Evolutionary conservation across 352 stramenopile species (phyloP), one percentile per base, ranked within the genome.

Genomic region (Phytopythium cucurbitacearum): DNA sequence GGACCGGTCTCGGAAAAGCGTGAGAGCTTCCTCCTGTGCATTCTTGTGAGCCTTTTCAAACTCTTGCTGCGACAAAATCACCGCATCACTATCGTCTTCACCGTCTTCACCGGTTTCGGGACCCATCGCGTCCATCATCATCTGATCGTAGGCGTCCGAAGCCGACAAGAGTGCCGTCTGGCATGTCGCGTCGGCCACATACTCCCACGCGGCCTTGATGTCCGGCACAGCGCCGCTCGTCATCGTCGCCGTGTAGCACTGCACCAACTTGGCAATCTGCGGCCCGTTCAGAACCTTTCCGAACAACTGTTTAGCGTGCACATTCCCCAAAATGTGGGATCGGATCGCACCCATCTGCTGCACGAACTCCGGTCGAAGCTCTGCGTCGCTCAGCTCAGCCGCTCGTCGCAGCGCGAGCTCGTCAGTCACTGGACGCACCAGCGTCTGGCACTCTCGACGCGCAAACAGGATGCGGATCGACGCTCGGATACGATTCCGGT

Each of bases 161-260:
- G 84, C 77, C 48, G 62, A 64, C 32, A 72, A 52, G 40, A 85
- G 62, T 32, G 81, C 81, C 7, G 70, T 67, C 50, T 89, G 76
- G 32, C 80, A 91, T 5, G 84, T 91, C 32, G 80, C 81, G 49
- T 94, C 81, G 4, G 76, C 82, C 11, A 94, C 84, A 38, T 92
- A 94, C 55, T 85, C 74, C 81, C 81, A 94, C 11, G 81, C 84
- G 37, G 81, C 80, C 51, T 88, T 89, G 36, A 94, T 91, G 50
- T 91, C 78, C n/a, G 84, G 81, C 5, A 94, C 65, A 3, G 73
- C 66, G 3, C 81, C 81, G 51, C 69, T 91, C 45, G 85, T 94
- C 71, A 94, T 86, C 4, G 81, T 91, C 11, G 80, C 65, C 0
- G 77, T 86, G 52, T 94, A 94, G 56, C 77, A 88, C 15, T 57